A percentile compares a stretch with the other conserved stretches of the same genome.
Conservation (phyloP, 164 flowering plant genomes). For the Buxus sempervirens region DNA sequence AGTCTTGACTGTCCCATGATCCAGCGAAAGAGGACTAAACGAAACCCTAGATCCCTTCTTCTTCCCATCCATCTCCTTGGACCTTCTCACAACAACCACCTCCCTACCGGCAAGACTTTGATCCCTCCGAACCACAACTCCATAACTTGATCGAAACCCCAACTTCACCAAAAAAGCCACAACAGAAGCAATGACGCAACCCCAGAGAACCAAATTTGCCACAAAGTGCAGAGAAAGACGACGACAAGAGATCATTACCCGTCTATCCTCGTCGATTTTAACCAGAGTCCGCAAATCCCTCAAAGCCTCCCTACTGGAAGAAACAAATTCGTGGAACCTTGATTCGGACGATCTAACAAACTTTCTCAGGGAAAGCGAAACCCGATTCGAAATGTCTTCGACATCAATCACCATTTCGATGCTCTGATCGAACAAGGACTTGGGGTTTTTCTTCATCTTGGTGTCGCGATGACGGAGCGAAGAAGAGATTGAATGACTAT, state of each 20-base stretch:
- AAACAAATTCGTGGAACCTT: too few species aligned
- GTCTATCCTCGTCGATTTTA: constrained; percentile 33
- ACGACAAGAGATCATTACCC: constrained; percentile 54
- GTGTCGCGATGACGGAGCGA: too few species aligned
- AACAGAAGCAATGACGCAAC: constrained; percentile 26
- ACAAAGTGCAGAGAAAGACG: constrained; percentile 49
- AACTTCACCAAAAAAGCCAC: constrained; percentile 37
- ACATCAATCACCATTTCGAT: too few species aligned
- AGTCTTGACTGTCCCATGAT: too few species aligned
- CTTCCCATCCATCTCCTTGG: constrained; percentile 10
- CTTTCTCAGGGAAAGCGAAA: too few species aligned
- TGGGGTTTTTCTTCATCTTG: too few species aligned
- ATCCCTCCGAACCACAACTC: constrained; percentile 46
- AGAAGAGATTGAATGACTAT: too few species aligned
- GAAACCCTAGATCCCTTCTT: constrained; percentile 11
- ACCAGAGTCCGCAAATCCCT: constrained; percentile 47
- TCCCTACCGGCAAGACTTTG: constrained; percentile 82
- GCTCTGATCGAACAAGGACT: too few species aligned
- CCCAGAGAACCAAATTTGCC: too few species aligned
- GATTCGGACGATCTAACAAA: too few species aligned
- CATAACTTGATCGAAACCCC: constrained; percentile 20
- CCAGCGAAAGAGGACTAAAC: constrained; percentile 29
- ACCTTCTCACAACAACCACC: constrained; percentile 58
- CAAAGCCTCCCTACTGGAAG: too few species aligned
- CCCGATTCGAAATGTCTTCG: too few species aligned